Conservation (phyloP, 1,139 yeast species). For the Yamadazyma friedrichii region DNA sequence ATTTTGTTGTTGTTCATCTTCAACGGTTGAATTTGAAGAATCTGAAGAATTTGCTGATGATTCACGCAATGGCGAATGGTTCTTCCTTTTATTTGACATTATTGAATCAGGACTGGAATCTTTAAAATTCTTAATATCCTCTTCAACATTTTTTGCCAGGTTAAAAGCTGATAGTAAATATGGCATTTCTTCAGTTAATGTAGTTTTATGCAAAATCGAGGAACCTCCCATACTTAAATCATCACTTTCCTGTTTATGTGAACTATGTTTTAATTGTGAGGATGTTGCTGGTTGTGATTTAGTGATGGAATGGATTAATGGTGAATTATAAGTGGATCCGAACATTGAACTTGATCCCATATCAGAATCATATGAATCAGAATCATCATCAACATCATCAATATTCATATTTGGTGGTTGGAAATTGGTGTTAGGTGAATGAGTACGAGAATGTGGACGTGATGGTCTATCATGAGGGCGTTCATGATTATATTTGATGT, state of each 20-base stretch:
- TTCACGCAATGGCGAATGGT: constrained; percentile 3
- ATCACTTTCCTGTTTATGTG: constrained; percentile 13
- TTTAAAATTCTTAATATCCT: constrained; percentile 43
- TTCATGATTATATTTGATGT: constrained; percentile 6
- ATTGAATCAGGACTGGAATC: constrained; percentile 11
- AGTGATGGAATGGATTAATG: constrained; percentile 45
- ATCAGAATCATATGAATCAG: constrained; percentile 29
- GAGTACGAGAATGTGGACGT: constrained; percentile 1
- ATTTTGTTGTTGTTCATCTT: not conserved
- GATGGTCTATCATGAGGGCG: not conserved
- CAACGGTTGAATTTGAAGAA: not conserved
- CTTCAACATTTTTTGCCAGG: constrained; percentile 50
- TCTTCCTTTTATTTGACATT: not conserved
- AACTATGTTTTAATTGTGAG: constrained; percentile 6
- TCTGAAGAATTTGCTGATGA: not conserved
- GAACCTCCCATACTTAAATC: constrained; percentile 27
- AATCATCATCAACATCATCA: constrained; percentile 17
- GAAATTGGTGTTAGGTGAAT: not conserved
- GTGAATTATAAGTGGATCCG: constrained; percentile 32
- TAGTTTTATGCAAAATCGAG: constrained; percentile 39
- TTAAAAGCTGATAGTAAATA: constrained; percentile 57
- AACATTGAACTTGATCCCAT: constrained; percentile 27
- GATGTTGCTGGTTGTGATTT: constrained; percentile 17
- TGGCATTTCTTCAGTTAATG: constrained; percentile 56
- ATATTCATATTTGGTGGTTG: constrained; percentile 5